phyloP scores from a whole-genome alignment of 257 asterid genomes.

The Solanum clarkiae region DNA sequence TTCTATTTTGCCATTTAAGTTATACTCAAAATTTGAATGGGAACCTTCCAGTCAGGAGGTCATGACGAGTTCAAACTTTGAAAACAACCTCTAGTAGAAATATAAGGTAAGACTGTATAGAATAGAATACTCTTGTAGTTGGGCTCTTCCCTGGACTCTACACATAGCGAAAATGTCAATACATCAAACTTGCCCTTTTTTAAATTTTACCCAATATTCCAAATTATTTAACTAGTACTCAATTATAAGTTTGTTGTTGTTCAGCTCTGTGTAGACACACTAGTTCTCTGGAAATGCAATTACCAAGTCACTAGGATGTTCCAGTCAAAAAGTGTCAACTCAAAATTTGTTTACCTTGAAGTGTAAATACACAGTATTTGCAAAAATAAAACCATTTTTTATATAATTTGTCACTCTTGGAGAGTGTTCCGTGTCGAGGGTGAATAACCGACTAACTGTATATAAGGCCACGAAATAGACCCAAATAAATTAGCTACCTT shows the following conservation, averaged over 20 bases:
- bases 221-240: too few species aligned
- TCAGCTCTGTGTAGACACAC: not conserved
- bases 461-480: too few species aligned
- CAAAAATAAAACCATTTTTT: not conserved
- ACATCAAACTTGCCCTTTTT: too few species aligned
- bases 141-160: too few species aligned
- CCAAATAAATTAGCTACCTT: too few species aligned
- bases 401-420: not conserved
- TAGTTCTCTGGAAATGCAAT: not conserved
- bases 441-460: not conserved
- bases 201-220: too few species aligned
- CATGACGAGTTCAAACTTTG: too few species aligned
- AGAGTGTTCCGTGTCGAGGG: not conserved
- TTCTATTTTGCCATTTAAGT: not conserved
- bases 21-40: not conserved
- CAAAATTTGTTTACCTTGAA: not conserved
- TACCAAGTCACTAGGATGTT: not conserved
- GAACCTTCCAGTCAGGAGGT: too few species aligned
- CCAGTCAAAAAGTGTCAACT: not conserved
- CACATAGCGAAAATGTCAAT: too few species aligned
- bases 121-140: too few species aligned
- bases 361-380: not conserved
- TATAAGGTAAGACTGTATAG: too few species aligned
- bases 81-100: too few species aligned
- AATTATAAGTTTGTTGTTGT: not conserved